Conservation (phyloP, 2,329 filamentous ascomycete species). For the Colletotrichum australisinense region DNA sequence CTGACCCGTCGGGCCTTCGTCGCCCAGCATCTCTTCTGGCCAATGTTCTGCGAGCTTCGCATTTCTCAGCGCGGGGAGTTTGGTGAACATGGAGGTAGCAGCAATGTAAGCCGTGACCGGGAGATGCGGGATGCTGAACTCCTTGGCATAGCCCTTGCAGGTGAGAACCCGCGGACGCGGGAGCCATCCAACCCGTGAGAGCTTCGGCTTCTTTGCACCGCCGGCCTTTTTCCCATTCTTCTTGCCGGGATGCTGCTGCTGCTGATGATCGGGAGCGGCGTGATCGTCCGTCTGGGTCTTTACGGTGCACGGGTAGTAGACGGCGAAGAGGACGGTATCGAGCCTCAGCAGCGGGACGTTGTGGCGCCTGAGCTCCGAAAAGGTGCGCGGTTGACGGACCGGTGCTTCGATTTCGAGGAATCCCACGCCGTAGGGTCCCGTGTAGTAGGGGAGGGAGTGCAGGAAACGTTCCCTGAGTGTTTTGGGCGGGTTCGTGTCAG, state of each 20-base stretch:
- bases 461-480: constrained; percentile 52
- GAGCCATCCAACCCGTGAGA: constrained; percentile 70
- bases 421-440: constrained; percentile 75
- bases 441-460: constrained; percentile 67
- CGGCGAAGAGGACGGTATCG: constrained; percentile 70
- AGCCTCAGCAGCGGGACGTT: constrained; percentile 53
- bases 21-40: constrained; percentile 53
- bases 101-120: constrained; percentile 65
- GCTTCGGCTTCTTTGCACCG: constrained; percentile 48
- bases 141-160: constrained; percentile 72
- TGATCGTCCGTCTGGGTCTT: constrained; percentile 43
- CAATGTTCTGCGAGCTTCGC: constrained; percentile 66
- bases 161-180: constrained; percentile 66
- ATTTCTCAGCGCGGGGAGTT: constrained; percentile 73
- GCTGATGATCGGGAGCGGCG: neutral
- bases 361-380: constrained; percentile 54
- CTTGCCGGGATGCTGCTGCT: neutral
- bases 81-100: constrained; percentile 71
- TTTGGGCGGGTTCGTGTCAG: constrained; percentile 43
- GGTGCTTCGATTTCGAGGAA: constrained; percentile 76
- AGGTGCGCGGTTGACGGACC: constrained; percentile 51
- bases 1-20: constrained; percentile 48
- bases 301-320: constrained; percentile 73
- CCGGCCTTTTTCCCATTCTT: neutral
- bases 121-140: constrained; percentile 62